These are phyloP conservation scores for Lathyrus oleraceus DNA, from an alignment of 306 rosid genomes.

Conservation along the genomic window DNA sequence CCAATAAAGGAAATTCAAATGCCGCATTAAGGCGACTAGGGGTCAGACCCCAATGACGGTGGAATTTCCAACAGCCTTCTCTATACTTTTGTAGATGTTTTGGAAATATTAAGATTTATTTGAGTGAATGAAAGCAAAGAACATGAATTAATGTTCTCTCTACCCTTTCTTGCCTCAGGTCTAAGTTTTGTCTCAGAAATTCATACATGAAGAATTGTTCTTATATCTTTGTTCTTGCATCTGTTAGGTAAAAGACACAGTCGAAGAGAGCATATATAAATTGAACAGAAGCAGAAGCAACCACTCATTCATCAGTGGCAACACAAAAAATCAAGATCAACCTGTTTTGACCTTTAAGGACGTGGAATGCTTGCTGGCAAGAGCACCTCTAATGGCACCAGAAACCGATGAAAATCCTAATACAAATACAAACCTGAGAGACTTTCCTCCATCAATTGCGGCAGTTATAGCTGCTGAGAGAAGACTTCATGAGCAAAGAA, in stretches of 20 bases:
- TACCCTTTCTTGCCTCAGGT: conserved; percentile 15
- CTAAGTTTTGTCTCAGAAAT: conserved; percentile 9
- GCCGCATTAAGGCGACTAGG: too few species aligned
- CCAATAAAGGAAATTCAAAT: too few species aligned
- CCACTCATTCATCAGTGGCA: conserved; percentile 70
- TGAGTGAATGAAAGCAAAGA: background rate
- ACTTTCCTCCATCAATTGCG: conserved; percentile 81
- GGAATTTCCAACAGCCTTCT: too few species aligned
- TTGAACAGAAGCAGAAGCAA: conserved; percentile 72
- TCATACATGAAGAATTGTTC: conserved; percentile 4
- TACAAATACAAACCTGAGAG: conserved; percentile 51
- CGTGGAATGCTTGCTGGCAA: conserved; percentile 65
- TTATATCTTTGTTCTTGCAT: conserved; percentile 14
- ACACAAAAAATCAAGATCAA: conserved; percentile 81
- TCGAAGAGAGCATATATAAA: conserved; percentile 86
- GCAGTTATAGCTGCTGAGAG: conserved; percentile 90
- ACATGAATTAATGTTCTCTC: background rate
- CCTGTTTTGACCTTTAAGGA: conserved; percentile 80
- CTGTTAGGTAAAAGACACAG: conserved; percentile 78
- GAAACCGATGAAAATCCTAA: conserved; percentile 51
- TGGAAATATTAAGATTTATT: conserved; percentile 13
- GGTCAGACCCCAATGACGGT: too few species aligned
- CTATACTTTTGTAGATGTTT: conserved; percentile 8
- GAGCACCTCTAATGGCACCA: conserved; percentile 43
- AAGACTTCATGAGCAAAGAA: conserved; percentile 57